Evolutionary conservation across 306 rosid species (phyloP), one percentile per base, ranked within the genome.

Genomic region (Fagus sylvatica): DNA sequence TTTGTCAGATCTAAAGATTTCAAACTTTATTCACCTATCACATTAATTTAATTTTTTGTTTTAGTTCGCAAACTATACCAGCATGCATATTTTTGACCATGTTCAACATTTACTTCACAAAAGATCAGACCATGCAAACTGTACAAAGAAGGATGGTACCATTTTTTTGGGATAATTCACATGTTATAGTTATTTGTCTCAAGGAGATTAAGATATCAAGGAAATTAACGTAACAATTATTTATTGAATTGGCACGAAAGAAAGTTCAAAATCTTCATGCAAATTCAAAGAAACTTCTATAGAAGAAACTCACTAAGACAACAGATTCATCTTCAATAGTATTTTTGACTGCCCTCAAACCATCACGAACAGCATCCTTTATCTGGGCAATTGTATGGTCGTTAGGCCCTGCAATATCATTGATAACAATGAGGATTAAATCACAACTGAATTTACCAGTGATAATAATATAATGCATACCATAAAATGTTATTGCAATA

Each of bases 341-440:
- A 87, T 95, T 94, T 88, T 95, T 95, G 28, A 93, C 99, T 1
- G 99, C 93, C 79, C 99, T 92, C 84, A 95, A 81, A 55, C 98
- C 99, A 84, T 95, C 99, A 69, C 99, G 97, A 19, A 95, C 93
- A 6, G 99, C 99, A 84, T 95, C 99, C 87, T 95, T 95, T 81
- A 95, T 95, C 83, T 95, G 99, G 41, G 99, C 98, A 71, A 95
- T 95, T 4, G 98, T 95, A 79, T 95, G 99, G 84, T 95, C 98
- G 79, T 95, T 95, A 48, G 99, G 99, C 80, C 99, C 99, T 95
- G 89, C 79, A 78, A 67, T 72, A 86, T 60, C 17, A 81, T 13
- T 62, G 17, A 74, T 32, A 51, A 28, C 64, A 80, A 69, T 19
- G 46, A 84, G 64, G 55, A 85, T 77, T 42, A 76, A 49, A 73